phyloP scores from a whole-genome alignment of 2,329 filamentous ascomycete genomes.

The Verticillium klebahnii region DNA sequence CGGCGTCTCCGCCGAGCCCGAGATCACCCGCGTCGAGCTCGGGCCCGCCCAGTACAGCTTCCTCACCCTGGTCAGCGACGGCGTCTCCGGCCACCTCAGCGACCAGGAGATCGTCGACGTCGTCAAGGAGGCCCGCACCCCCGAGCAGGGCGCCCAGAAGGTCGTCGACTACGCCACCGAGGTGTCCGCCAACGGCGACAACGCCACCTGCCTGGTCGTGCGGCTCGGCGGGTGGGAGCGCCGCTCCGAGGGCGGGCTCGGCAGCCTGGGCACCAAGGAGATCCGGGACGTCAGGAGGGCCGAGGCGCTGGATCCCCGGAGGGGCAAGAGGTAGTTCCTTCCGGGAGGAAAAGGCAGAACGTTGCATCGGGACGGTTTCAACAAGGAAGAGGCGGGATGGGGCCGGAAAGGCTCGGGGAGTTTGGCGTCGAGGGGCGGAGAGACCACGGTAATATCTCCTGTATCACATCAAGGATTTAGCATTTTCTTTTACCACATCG shows the following conservation, averaged over 20 bases:
- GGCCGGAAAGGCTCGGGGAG: background rate
- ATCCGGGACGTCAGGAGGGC: slow-evolving; percentile 75
- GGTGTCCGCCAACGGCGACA: slow-evolving; percentile 64
- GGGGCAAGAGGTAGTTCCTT: slow-evolving; percentile 45
- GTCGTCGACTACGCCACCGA: slow-evolving; percentile 88
- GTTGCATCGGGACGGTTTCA: too few relatives aligned
- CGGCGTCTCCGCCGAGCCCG: slow-evolving; percentile 90
- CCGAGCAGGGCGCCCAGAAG: slow-evolving; percentile 74
- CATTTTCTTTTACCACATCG: too few relatives aligned
- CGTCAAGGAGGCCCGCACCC: slow-evolving; percentile 87
- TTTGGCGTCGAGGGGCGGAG: background rate
- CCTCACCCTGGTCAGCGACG: slow-evolving; percentile 82
- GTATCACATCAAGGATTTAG: slow-evolving; percentile 2
- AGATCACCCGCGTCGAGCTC: slow-evolving; percentile 75
- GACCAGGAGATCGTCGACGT: slow-evolving; percentile 97
- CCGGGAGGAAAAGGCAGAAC: background rate
- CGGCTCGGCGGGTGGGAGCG: slow-evolving; percentile 66
- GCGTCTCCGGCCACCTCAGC: slow-evolving; percentile 76
- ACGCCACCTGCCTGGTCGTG: slow-evolving; percentile 64
- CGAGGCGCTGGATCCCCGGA: slow-evolving; percentile 78
- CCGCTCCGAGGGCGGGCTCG: slow-evolving; percentile 77
- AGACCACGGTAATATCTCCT: slow-evolving; percentile 1
- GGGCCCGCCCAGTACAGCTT: slow-evolving; percentile 83
- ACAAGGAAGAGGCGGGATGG: too few relatives aligned
- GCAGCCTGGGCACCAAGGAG: slow-evolving; percentile 88